A percentile compares a stretch with the other conserved stretches of the same genome.
These are phyloP conservation scores for Gastrolobium bilobum DNA, from an alignment of 306 rosid species.

Conservation along the genomic window DNA sequence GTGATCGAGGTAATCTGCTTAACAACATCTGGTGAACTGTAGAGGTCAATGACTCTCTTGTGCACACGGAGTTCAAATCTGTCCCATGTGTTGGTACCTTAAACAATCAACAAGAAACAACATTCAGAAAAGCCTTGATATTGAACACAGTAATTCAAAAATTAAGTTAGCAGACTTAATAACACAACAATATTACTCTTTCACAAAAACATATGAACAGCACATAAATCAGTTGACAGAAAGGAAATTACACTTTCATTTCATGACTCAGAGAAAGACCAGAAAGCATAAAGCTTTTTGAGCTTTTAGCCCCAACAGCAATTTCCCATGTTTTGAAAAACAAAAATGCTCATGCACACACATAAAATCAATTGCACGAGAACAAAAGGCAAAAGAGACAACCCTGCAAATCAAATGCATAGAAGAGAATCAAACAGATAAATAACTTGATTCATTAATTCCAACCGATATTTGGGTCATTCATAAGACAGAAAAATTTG, in stretches of 20 bases:
- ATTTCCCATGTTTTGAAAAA: background rate
- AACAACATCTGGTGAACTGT: slow-evolving; percentile 91
- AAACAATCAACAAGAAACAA: slow-evolving; percentile 4
- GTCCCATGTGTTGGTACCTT: slow-evolving; percentile 95
- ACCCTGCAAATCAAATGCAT: background rate
- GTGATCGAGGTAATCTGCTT: slow-evolving; percentile 95
- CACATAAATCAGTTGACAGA: background rate
- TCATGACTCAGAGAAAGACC: background rate
- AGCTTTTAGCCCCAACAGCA: background rate
- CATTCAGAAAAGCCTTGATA: background rate
- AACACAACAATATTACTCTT: background rate
- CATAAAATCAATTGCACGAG: background rate
- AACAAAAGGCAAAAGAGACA: background rate
- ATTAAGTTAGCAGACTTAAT: background rate
- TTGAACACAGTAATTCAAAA: background rate
- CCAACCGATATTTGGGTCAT: background rate
- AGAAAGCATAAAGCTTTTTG: background rate
- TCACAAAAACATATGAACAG: background rate
- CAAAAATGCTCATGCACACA: background rate
- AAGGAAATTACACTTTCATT: background rate
- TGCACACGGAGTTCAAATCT: slow-evolving; percentile 92
- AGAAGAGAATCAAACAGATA: background rate
- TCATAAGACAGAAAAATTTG: background rate
- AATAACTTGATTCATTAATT: background rate
- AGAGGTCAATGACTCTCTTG: slow-evolving; percentile 93